These are phyloP conservation scores for Saprolegnia parasitica DNA, from an alignment of 352 stramenopile species.

Conservation along the genomic window DNA sequence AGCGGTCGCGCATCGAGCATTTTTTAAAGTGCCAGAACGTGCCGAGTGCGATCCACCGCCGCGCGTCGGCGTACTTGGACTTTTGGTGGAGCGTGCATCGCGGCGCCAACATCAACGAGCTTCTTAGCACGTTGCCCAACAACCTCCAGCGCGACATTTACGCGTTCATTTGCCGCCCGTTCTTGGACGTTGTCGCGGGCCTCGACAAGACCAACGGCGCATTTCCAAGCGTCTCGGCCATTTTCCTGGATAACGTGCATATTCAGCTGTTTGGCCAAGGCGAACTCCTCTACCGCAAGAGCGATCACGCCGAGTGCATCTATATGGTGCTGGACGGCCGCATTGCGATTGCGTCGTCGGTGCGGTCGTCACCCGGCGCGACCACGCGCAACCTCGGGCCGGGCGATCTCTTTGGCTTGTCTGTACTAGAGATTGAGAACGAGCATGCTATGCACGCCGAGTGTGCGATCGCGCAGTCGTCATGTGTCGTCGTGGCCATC, in stretches of 20 bases:
- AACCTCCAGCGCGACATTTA: slow-evolving; percentile 20
- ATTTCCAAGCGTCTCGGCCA: background rate
- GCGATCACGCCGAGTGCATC: slow-evolving; percentile 53
- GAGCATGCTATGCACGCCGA: slow-evolving; percentile 48
- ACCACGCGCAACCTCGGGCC: slow-evolving; percentile 46
- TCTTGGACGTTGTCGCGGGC: slow-evolving; percentile 1
- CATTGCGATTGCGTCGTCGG: slow-evolving; percentile 42
- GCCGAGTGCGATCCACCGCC: slow-evolving; percentile 12
- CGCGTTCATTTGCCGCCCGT: slow-evolving; percentile 11
- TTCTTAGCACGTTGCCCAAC: slow-evolving; percentile 6
- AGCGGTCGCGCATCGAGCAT: slow-evolving; percentile 15
- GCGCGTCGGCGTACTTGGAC: slow-evolving; percentile 18
- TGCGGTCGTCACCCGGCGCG: slow-evolving; percentile 35
- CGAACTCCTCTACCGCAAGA: slow-evolving; percentile 56
- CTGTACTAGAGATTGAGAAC: slow-evolving; percentile 25
- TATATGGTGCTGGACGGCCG: slow-evolving; percentile 60
- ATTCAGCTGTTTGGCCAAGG: slow-evolving; percentile 48
- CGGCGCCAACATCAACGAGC: slow-evolving; percentile 21
- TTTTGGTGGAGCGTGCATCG: slow-evolving; percentile 29
- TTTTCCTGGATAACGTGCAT: slow-evolving; percentile 14
- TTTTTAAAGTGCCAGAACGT: slow-evolving; percentile 16
- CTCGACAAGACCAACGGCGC: background rate
- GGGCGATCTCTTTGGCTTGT: slow-evolving; percentile 54
- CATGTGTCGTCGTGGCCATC: background rate
- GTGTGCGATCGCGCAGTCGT: slow-evolving; percentile 31